Evolutionary conservation across 2,329 filamentous ascomycete species (phyloP), one percentile per base, ranked within the genome.

Genomic region (Fusarium nelsonii): DNA sequence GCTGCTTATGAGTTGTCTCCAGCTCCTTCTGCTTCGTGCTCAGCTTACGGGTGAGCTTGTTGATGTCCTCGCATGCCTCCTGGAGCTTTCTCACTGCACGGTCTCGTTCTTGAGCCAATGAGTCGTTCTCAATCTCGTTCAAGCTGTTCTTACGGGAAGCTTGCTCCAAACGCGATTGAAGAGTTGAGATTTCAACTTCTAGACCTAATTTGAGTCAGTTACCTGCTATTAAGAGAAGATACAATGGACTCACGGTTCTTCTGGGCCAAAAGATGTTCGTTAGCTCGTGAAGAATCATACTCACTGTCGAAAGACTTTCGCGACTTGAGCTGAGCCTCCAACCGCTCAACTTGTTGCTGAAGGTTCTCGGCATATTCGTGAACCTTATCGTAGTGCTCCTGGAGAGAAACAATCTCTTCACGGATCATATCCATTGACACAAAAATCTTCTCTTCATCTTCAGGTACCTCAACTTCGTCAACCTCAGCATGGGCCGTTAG

Each of bases 391-490:
- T 88, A 84, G 65, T 87, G 85, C 40, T 87, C 84, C 61, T 87
- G 85, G 39, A 88, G 79, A 60, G 83, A 84, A 52, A 85, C 76
- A 43, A 87, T 85, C 73, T 88, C 85, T 41, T 87, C 83, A 39
- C 85, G 84, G 78, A 88, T 86, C 83, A 87, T 87, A 84, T 88
- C 86, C 81, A 88, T 82, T 10, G 86, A 88, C 40, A 88, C 85
- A 65, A 88, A 87, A 32, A 88, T 87, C 68, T 84, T 83, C 74
- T 87, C 83, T 69, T 88, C 86, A 43, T 87, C 85, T 57, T 84
- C 79, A 4, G 85, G 82, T 10, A 88, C 77, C 48, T 82, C 79
- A 20, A 88, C 73, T 9, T 79, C 82, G 56, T 86, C 84, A n/a
- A 88, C 79, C 30, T 84, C 80, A 39, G 79, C 83, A 62, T 88